Conservation (phyloP, 2,329 filamentous ascomycete genomes). For the Sporothrix phasma region DNA sequence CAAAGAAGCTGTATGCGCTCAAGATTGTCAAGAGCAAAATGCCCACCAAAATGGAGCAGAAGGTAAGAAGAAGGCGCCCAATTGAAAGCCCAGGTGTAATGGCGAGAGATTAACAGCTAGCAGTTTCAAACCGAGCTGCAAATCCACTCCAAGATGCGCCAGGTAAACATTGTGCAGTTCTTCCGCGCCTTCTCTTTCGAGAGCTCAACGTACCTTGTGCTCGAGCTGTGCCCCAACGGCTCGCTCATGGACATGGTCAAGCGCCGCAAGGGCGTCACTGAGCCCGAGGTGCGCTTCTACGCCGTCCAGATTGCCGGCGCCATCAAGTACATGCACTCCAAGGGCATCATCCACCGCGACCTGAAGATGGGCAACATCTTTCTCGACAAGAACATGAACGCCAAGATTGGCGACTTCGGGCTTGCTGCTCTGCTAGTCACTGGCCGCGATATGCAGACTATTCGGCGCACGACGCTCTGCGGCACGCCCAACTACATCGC, state of each 20-base stretch:
- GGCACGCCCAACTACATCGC: constrained; percentile 98
- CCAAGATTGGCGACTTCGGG: constrained; percentile 96
- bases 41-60: constrained; percentile 75
- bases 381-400: constrained; percentile 87
- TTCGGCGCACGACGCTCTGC: constrained; percentile 83
- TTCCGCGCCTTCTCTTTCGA: constrained; percentile 87
- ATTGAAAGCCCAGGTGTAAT: no score
- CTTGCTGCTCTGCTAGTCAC: constrained; percentile 85
- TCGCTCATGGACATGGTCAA: constrained; percentile 98
- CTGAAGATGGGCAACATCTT: constrained; percentile 98
- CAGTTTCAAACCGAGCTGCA: constrained; percentile 77
- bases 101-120: no score
- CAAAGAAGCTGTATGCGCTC: constrained; percentile 59
- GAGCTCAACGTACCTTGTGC: constrained; percentile 81
- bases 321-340: constrained; percentile 94
- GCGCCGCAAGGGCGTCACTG: constrained; percentile 77
- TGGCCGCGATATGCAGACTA: constrained; percentile 76
- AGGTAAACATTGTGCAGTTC: constrained; percentile 93
- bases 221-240: constrained; percentile 90
- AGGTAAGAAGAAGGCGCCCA: constrained; percentile 39
- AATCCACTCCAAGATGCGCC: constrained; percentile 95
- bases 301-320: constrained; percentile 91
- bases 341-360: constrained; percentile 93
- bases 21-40: constrained; percentile 80
- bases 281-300: constrained; percentile 89